Evolutionary conservation across 495 filamentous ascomycete genomes (phyloP), one percentile per base, ranked within the genome.

Genomic region (Penicillium argentinense): DNA sequence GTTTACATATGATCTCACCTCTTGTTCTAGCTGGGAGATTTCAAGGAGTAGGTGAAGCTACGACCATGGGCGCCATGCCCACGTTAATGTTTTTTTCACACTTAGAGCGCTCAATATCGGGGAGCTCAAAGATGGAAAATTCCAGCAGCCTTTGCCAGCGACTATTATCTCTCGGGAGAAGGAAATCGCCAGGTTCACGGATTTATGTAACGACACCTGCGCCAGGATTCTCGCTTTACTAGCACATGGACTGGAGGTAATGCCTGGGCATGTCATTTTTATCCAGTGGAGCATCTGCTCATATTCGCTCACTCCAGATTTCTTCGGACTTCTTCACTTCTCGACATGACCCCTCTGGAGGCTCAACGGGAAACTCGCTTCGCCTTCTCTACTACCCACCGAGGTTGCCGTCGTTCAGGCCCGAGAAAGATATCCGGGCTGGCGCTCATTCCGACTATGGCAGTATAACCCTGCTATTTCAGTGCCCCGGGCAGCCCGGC

Each of bases 41-140:
- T 45, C 7, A 51, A 51, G 27, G 47, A 51, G 47, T 51, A 19
- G 7, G 47, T n/a, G n/a, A n/a, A n/a, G n/a, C n/a, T n/a, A n/a
- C n/a, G n/a, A n/a, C n/a, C n/a, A n/a, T n/a, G 6, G 14, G 13
- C 8, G 8, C 23, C 2, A n/a, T 16, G 16, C 7, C 17, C 5
- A 12, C 3, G n/a, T 14, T 5, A 9, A 18, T 18, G 17, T 3
- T 17, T 16, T 34, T 13, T 7, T 33, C n/a, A n/a, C 14, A 4
- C 8, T 4, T 18, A 89, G 88, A 69, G 86, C 83, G 13, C 83
- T 95, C 69, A 95, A 95, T 63, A 79, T 95, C 33, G 84, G 83
- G 50, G 76, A 83, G 59, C 88, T 87, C 55, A 12, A 64, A 13
- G 47, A 81, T 49, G 72, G 73, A 55, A 79, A 83, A 56, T 72